Evolutionary conservation across 179 eudicot genomes (phyloP).

Genomic region (Sideroxylon spinosum): DNA sequence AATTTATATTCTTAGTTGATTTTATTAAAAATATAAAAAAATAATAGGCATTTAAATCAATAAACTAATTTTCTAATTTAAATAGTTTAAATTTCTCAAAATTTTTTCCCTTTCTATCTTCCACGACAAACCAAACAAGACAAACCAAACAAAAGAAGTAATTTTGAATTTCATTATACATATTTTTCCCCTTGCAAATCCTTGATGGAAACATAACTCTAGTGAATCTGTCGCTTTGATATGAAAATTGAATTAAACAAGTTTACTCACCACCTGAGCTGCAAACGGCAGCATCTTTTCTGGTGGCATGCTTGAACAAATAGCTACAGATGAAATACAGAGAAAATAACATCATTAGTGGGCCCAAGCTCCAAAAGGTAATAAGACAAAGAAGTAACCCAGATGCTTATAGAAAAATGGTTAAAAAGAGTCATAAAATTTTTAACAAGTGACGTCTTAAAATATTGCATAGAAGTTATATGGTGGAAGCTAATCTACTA

Average conservation of each 20-base stretch:
- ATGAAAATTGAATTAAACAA: background rate
- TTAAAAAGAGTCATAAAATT: background rate
- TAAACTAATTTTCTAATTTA: too few relatives aligned
- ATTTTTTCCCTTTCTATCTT: too few relatives aligned
- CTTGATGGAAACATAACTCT: too few relatives aligned
- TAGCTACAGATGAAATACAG: slow-evolving; percentile 38
- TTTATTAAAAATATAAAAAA: too few relatives aligned
- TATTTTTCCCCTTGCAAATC: too few relatives aligned
- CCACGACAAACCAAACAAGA: too few relatives aligned
- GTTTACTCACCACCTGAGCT: slow-evolving; percentile 71
- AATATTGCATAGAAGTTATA: background rate
- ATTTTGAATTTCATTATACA: too few relatives aligned
- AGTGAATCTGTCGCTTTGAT: background rate
- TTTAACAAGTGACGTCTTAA: background rate
- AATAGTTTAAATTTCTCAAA: too few relatives aligned
- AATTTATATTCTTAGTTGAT: too few relatives aligned
- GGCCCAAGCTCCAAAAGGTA: background rate
- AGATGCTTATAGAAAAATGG: background rate
- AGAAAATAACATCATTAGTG: slow-evolving; percentile 13
- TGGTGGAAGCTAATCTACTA: slow-evolving; percentile 8
- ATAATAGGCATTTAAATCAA: too few relatives aligned
- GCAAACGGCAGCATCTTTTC: slow-evolving; percentile 93
- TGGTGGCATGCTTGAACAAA: slow-evolving; percentile 67
- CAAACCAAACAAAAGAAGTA: too few relatives aligned
- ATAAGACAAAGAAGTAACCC: too few relatives aligned